A percentile compares a stretch with the other conserved stretches of the same genome.
These are phyloP conservation scores for Calendula officinalis DNA, from an alignment of 129 eudicot genomes.

Conservation along the genomic window DNA sequence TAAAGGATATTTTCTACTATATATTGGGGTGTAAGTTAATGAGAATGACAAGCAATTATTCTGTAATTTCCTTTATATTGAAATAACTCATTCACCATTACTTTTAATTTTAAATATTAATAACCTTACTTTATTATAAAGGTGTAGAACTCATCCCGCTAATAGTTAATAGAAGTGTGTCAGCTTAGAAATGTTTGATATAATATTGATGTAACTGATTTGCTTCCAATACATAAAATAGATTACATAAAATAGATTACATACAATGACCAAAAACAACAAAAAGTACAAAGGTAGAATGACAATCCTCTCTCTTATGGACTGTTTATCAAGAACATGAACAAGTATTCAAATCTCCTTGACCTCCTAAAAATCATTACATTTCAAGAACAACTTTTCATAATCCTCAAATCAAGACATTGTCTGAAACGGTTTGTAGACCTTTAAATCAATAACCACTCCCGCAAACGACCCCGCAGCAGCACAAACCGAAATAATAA, in stretches of 20 bases:
- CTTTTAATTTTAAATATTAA: too few relatives aligned
- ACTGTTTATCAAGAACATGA: slow-evolving; percentile 35
- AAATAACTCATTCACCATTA: too few relatives aligned
- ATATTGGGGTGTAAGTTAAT: too few relatives aligned
- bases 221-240: slow-evolving; percentile 29
- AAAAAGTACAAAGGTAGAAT: slow-evolving; percentile 35
- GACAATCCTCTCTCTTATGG: slow-evolving; percentile 33
- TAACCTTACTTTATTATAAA: too few relatives aligned
- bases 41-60: too few relatives aligned
- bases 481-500: slow-evolving; percentile 71
- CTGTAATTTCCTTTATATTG: too few relatives aligned
- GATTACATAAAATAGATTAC: slow-evolving; percentile 30
- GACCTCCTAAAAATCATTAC: slow-evolving; percentile 26
- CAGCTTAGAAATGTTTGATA: too few relatives aligned
- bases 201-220: slow-evolving; percentile 27
- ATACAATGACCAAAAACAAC: slow-evolving; percentile 20
- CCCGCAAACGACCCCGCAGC: slow-evolving; percentile 90
- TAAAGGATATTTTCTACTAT: too few relatives aligned
- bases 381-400: neutral
- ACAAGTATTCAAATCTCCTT: slow-evolving; percentile 27
- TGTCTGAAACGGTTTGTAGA: slow-evolving; percentile 67
- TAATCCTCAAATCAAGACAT: slow-evolving; percentile 36
- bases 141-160: too few relatives aligned
- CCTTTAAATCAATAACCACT: slow-evolving; percentile 69
- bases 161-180: too few relatives aligned